Percentiles rank a stretch among this genome's conserved stretches.
These are phyloP conservation scores for Rhododendron ovatum DNA, from an alignment of 148 eudicot species.

Conservation along the genomic window DNA sequence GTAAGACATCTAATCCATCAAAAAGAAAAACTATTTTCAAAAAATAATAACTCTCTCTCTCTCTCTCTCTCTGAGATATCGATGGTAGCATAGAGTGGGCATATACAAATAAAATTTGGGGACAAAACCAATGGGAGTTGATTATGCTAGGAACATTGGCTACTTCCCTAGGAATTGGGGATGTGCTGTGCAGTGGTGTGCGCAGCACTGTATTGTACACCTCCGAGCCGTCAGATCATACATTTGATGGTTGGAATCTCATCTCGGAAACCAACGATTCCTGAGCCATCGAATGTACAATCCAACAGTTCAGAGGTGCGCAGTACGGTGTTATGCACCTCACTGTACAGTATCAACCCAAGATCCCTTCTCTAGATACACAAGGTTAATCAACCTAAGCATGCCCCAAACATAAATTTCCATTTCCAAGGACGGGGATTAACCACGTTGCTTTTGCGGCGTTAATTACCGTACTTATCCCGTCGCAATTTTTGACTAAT, in stretches of 20 bases:
- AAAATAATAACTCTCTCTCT: too few species aligned
- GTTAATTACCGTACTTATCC: background rate
- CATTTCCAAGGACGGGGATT: background rate
- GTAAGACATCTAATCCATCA: too few species aligned
- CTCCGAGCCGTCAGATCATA: too few species aligned
- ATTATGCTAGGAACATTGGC: background rate
- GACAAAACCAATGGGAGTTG: background rate
- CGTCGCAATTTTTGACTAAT: background rate
- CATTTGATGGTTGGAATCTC: rapidly evolving
- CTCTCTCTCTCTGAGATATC: too few species aligned
- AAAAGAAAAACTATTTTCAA: too few species aligned
- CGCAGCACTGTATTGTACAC: too few species aligned
- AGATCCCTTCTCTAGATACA: background rate
- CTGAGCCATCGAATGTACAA: too few species aligned
- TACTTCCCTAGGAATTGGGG: background rate
- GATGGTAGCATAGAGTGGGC: too few species aligned
- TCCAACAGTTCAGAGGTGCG: too few species aligned
- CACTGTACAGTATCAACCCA: too few species aligned
- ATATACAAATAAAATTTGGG: background rate
- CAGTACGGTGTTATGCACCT: too few species aligned
- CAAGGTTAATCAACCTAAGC: background rate
- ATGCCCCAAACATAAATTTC: background rate
- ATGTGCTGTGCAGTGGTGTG: too few species aligned
- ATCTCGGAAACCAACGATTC: rapidly evolving
- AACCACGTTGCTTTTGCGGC: background rate